Conservation (phyloP, 805 yeast species). For the Sugiyamaella mastotermitis region DNA sequence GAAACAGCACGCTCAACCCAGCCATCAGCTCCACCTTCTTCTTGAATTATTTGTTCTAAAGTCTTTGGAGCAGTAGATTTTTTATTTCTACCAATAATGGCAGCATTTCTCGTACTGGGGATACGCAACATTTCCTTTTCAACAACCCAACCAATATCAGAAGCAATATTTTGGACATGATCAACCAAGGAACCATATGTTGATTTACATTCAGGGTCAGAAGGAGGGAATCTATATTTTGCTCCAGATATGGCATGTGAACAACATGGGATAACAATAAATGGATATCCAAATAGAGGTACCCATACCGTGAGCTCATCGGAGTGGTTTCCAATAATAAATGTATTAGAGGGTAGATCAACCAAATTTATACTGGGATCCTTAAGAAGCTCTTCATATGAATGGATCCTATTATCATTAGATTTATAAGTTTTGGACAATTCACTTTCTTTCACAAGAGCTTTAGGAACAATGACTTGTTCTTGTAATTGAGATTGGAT, state of each 20-base stretch:
- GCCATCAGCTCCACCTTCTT: slow-evolving; percentile 86
- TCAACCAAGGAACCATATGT: slow-evolving; percentile 83
- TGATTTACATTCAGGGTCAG: slow-evolving; percentile 38
- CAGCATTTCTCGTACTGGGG: slow-evolving; percentile 92
- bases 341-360: slow-evolving; percentile 50
- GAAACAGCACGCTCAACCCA: slow-evolving; percentile 82
- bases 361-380: slow-evolving; percentile 13
- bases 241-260: slow-evolving; percentile 82
- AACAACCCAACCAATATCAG: slow-evolving; percentile 72
- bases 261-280: slow-evolving; percentile 91
- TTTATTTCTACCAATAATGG: slow-evolving; percentile 63
- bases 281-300: slow-evolving; percentile 72
- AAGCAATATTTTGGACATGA: slow-evolving; percentile 68
- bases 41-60: slow-evolving; percentile 54
- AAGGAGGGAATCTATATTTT: slow-evolving; percentile 51
- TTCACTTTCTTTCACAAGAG: neutral
- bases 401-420: neutral
- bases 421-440: neutral
- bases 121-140: slow-evolving; percentile 84
- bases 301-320: slow-evolving; percentile 96
- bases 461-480: slow-evolving; percentile 75
- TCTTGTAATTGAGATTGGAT: slow-evolving; percentile 57
- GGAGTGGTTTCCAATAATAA: slow-evolving; percentile 89
- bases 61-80: slow-evolving; percentile 22
- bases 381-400: slow-evolving; percentile 1